Conservation (phyloP, 208 protist species). For the Zelonia costaricensis region DNA sequence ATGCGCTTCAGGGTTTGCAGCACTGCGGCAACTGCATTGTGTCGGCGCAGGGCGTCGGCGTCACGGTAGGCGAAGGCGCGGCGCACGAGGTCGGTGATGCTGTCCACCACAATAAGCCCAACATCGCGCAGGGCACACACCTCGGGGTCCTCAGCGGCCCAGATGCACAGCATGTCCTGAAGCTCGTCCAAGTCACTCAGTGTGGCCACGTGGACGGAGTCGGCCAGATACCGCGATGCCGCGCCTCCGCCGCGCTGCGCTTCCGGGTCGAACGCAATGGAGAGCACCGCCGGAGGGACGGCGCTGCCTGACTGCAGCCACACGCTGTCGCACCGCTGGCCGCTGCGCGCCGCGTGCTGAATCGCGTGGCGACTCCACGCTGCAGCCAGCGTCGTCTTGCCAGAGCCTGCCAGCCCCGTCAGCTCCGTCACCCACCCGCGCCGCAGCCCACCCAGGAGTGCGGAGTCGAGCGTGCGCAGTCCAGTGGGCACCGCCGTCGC, state of each 20-base stretch:
- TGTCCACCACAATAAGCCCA: conserved; percentile 65
- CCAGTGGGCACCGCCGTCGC: conserved; percentile 43
- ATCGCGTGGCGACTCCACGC: conserved; percentile 17
- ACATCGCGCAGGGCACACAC: conserved; percentile 5
- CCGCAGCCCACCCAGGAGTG: conserved; percentile 43
- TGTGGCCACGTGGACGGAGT: conserved; percentile 15
- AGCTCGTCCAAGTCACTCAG: conserved; percentile 13
- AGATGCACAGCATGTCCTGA: conserved; percentile 15
- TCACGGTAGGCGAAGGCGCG: conserved; percentile 40
- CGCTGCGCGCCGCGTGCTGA: neutral
- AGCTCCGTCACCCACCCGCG: conserved; percentile 60
- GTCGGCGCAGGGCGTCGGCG: conserved; percentile 41
- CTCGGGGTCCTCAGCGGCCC: neutral
- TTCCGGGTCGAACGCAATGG: neutral
- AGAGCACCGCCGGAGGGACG: conserved; percentile 2
- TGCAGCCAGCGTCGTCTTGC: conserved; percentile 42
- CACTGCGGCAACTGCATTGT: conserved; percentile 37
- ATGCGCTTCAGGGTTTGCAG: conserved; percentile 57
- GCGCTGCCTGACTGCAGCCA: conserved; percentile 25
- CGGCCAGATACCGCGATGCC: neutral
- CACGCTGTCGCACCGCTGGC: conserved; percentile 1
- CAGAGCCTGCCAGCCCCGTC: conserved; percentile 33
- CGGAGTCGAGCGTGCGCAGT: conserved; percentile 41
- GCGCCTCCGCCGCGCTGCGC: neutral
- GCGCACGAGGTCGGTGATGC: conserved; percentile 44